These are phyloP conservation scores for Tuber microsphaerosporum DNA, from an alignment of 495 filamentous ascomycete species.

Conservation along the genomic window DNA sequence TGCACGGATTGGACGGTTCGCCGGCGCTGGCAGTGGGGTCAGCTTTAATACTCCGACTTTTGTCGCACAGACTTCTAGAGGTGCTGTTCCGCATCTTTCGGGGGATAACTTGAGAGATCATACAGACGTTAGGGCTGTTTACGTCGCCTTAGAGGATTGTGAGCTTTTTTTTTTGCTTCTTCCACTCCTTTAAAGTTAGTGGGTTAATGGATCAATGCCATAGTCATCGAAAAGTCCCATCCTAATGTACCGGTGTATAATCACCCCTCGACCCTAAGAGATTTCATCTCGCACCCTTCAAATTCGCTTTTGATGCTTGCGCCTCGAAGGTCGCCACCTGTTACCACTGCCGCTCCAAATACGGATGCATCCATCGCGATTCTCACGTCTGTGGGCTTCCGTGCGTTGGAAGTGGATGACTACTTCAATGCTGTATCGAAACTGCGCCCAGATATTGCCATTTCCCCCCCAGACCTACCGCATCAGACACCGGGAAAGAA, in stretches of 20 bases:
- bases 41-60: constrained; percentile 63
- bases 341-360: constrained; percentile 65
- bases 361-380: constrained; percentile 65
- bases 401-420: constrained; percentile 56
- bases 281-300: constrained; percentile 59
- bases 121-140: constrained; percentile 60
- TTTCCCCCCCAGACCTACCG: constrained; percentile 71
- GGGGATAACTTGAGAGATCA: constrained; percentile 70
- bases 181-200: constrained; percentile 26
- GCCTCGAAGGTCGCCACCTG: constrained; percentile 67
- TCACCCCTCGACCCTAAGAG: constrained; percentile 56
- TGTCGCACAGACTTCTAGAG: constrained; percentile 70
- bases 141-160: constrained; percentile 92
- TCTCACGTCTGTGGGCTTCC: constrained; percentile 76
- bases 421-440: constrained; percentile 57
- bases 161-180: constrained; percentile 42
- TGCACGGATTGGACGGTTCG: background rate
- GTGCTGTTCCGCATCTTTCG: constrained; percentile 74
- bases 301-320: constrained; percentile 62
- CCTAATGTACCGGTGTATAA: constrained; percentile 50
- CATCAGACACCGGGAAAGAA: constrained; percentile 58
- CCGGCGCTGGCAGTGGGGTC: background rate
- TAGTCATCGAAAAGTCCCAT: constrained; percentile 69
- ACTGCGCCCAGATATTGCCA: constrained; percentile 70
- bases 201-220: constrained; percentile 40